Percentiles rank a stretch among this genome's conserved stretches.
These are phyloP conservation scores for Solanum chaucha DNA, from an alignment of 257 asterid species.

Conservation along the genomic window DNA sequence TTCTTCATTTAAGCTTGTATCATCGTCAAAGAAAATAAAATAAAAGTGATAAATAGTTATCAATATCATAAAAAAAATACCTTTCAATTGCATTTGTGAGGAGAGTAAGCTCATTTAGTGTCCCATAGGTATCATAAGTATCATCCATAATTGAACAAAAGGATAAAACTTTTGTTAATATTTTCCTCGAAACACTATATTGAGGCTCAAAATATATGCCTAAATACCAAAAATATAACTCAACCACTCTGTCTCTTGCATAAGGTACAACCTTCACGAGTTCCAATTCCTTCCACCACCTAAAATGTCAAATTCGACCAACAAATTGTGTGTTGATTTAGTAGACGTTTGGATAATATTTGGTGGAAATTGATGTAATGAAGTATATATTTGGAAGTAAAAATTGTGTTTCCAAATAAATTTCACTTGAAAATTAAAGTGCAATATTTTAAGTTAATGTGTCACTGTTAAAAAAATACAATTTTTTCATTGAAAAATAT, in stretches of 20 bases:
- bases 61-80: not conserved
- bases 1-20: not conserved
- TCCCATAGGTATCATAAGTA: not conserved
- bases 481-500: not conserved
- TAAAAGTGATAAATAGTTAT: not conserved
- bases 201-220: not conserved
- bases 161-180: not conserved
- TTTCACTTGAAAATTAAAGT: not conserved
- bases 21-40: not conserved
- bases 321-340: not conserved
- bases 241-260: not conserved
- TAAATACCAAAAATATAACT: not conserved
- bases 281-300: slow-evolving; percentile 26
- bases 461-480: not conserved
- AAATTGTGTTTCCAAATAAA: not conserved
- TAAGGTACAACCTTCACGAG: not conserved
- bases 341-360: not conserved
- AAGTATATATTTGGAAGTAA: not conserved
- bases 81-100: not conserved
- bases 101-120: not conserved
- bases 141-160: not conserved
- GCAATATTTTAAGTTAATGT: not conserved
- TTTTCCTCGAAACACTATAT: not conserved
- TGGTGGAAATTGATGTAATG: not conserved
- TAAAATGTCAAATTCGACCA: not conserved